Evolutionary conservation across 2,329 filamentous ascomycete genomes (phyloP).

Genomic region (Pleurostoma richardsiae): DNA sequence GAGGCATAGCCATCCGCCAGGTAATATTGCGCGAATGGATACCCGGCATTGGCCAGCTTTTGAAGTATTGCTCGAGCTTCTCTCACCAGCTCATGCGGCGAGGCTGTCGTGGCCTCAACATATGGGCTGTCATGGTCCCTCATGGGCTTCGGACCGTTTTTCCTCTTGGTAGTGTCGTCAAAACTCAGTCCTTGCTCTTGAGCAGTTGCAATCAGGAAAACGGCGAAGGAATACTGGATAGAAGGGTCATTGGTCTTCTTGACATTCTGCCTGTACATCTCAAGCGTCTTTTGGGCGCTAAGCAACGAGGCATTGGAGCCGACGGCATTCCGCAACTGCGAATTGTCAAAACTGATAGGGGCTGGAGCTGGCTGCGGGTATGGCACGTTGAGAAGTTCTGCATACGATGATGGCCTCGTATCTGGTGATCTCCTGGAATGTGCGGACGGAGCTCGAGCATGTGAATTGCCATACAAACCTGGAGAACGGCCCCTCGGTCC

Average conservation of each 20-base stretch:
- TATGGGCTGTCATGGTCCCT: conserved; percentile 42
- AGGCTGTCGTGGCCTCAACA: conserved; percentile 39
- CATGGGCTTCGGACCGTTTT: conserved; percentile 38
- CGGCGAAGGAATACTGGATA: conserved; percentile 92
- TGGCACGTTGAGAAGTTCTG: conserved; percentile 60
- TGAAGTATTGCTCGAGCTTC: conserved; percentile 90
- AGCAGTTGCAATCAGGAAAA: conserved; percentile 87
- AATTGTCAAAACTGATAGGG: conserved; percentile 72
- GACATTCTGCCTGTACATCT: conserved; percentile 95
- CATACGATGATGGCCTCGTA: conserved; percentile 46
- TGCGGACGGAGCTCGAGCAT: conserved; percentile 41
- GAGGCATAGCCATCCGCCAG: conserved; percentile 91
- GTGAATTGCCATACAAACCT: conserved; percentile 32
- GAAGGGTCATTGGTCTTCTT: conserved; percentile 92
- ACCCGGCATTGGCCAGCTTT: conserved; percentile 77
- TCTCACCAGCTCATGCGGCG: conserved; percentile 65
- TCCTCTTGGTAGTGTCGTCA: conserved; percentile 39
- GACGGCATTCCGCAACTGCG: conserved; percentile 70
- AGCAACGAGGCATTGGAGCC: conserved; percentile 89
- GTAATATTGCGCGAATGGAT: conserved; percentile 98
- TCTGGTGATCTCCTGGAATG: conserved; percentile 53
- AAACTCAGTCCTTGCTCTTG: conserved; percentile 65
- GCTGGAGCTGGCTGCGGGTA: conserved; percentile 73
- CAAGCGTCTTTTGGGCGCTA: conserved; percentile 86
- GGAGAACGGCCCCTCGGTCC: conserved; percentile 59